Evolutionary conservation across 2,329 filamentous ascomycete genomes (phyloP).

Genomic region (Aspergillus latus): DNA sequence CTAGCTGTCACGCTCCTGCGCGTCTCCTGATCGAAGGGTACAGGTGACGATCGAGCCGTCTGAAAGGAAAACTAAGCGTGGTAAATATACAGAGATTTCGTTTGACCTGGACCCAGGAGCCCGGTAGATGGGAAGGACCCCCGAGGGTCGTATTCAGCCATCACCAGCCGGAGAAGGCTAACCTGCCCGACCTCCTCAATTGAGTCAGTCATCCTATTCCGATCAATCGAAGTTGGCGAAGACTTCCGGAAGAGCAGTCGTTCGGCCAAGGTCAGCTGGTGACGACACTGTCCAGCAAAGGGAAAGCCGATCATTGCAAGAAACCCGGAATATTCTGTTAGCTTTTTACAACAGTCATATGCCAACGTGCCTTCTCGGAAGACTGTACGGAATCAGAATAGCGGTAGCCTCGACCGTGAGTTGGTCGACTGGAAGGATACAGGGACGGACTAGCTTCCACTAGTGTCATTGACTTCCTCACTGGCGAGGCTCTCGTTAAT

Average conservation of each 20-base stretch:
- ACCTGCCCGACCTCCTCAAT: neutral
- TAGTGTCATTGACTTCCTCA: constrained; percentile 48
- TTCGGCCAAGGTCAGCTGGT: too few species aligned
- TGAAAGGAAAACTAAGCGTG: neutral
- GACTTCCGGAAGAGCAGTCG: neutral
- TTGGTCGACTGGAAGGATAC: constrained; percentile 43
- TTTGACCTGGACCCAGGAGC: neutral
- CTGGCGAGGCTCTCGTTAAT: constrained; percentile 49
- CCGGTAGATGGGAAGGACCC: neutral
- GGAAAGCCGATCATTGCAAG: neutral
- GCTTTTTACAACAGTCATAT: neutral
- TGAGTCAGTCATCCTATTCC: neutral
- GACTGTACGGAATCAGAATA: neutral
- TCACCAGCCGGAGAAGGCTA: neutral
- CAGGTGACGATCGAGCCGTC: constrained; percentile 1
- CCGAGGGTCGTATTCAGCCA: neutral
- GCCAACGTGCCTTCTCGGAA: neutral
- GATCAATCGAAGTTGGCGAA: neutral
- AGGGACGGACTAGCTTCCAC: constrained; percentile 30
- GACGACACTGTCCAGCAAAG: neutral
- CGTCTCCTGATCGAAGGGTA: constrained; percentile 9
- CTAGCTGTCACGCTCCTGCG: constrained; percentile 5
- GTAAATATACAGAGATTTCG: neutral
- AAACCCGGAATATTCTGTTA: neutral
- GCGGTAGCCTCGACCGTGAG: constrained; percentile 51